Conservation (phyloP, 208 protist genomes). For the Crithidia thermophila region DNA sequence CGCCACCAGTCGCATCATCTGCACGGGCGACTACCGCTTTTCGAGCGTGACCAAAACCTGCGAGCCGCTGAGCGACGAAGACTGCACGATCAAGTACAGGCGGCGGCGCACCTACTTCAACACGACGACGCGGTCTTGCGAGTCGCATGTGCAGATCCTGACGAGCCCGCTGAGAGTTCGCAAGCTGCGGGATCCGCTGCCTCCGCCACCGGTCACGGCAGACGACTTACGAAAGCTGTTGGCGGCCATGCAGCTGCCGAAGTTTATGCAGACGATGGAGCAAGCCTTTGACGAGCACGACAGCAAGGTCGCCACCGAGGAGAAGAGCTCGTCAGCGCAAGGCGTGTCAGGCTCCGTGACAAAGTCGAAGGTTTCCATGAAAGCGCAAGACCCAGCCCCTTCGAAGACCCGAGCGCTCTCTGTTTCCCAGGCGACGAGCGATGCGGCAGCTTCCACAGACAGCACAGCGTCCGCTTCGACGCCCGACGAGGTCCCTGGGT, state of each 20-base stretch:
- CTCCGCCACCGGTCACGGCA: slow-evolving; percentile 19
- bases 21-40: slow-evolving; percentile 32
- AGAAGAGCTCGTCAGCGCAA: background rate
- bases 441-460: background rate
- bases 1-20: slow-evolving; percentile 25
- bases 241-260: slow-evolving; percentile 13
- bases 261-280: slow-evolving; percentile 34
- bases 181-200: slow-evolving; percentile 18
- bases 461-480: background rate
- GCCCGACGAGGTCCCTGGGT: background rate
- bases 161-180: slow-evolving; percentile 22
- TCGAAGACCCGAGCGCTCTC: too few species aligned
- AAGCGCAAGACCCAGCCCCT: too few species aligned
- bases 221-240: slow-evolving; percentile 19
- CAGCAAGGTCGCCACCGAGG: background rate
- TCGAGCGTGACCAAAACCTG: slow-evolving; percentile 13
- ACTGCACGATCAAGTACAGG: slow-evolving; percentile 29
- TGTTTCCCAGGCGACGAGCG: background rate
- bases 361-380: too few species aligned
- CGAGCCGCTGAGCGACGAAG: slow-evolving; percentile 19
- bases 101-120: slow-evolving; percentile 25
- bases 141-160: slow-evolving; percentile 15
- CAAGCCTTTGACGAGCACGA: slow-evolving; percentile 9
- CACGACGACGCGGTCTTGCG: slow-evolving; percentile 8
- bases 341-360: too few species aligned